phyloP scores from a whole-genome alignment of 345 rosid genomes.

The Citrus sp. region DNA sequence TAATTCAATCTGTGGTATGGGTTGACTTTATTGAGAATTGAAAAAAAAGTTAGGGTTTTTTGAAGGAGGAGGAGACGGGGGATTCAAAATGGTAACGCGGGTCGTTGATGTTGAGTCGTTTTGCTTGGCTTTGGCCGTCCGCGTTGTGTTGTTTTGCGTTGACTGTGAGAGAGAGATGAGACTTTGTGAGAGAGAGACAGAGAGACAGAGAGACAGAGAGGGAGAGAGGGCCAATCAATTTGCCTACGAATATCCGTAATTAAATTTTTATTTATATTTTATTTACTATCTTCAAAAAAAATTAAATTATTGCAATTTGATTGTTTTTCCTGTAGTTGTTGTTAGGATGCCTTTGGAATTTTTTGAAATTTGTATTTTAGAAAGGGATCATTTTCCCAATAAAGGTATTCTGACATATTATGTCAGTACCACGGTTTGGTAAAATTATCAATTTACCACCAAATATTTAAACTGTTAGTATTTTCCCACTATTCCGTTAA shows the following conservation, averaged over 20 bases:
- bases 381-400: too few relatives aligned
- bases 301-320: not conserved
- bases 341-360: not conserved
- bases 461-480: too few relatives aligned
- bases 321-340: too few relatives aligned
- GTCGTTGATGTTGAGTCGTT: not conserved
- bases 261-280: not conserved
- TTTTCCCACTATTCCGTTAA: too few relatives aligned
- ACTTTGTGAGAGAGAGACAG: not conserved
- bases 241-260: not conserved
- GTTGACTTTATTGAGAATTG: slow-evolving; percentile 21
- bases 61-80: slow-evolving; percentile 22
- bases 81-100: not conserved
- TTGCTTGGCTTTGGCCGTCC: slow-evolving; percentile 33
- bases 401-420: too few relatives aligned
- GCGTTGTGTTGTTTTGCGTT: slow-evolving; percentile 13
- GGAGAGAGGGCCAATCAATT: not conserved
- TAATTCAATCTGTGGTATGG: not conserved
- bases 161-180: slow-evolving; percentile 26
- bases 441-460: too few relatives aligned
- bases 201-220: not conserved
- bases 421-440: too few relatives aligned
- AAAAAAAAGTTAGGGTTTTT: slow-evolving; percentile 42
- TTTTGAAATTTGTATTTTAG: not conserved
- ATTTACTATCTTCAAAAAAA: not conserved